Conservation (phyloP, 306 rosid genomes). For the Mucuna pruriens region DNA sequence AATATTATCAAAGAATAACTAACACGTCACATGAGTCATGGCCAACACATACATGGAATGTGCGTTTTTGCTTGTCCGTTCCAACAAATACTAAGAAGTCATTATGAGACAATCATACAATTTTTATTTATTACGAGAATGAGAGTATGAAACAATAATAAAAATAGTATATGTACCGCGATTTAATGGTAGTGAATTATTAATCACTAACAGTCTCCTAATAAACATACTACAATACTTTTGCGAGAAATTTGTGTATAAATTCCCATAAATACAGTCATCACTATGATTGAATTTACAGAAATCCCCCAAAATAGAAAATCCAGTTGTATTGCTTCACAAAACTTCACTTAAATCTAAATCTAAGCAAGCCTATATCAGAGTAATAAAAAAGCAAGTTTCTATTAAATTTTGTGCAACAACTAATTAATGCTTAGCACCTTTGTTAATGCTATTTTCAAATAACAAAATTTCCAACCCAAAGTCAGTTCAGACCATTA, state of each 20-base stretch:
- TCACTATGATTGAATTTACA: background rate
- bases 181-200: background rate
- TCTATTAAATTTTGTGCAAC: background rate
- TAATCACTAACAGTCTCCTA: background rate
- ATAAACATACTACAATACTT: background rate
- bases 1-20: background rate
- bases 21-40: background rate
- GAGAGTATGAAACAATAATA: background rate
- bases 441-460: background rate
- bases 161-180: background rate
- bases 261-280: background rate
- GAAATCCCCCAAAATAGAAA: background rate
- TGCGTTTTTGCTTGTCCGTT: background rate
- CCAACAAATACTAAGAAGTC: background rate
- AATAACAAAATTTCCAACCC: background rate
- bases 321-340: background rate
- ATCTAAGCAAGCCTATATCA: background rate
- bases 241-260: background rate
- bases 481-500: background rate
- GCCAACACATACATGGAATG: background rate
- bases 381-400: background rate
- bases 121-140: background rate
- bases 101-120: background rate
- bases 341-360: background rate
- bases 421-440: background rate